Evolutionary conservation across 305 asterid species (phyloP).

Genomic region (Striga hermonthica): DNA sequence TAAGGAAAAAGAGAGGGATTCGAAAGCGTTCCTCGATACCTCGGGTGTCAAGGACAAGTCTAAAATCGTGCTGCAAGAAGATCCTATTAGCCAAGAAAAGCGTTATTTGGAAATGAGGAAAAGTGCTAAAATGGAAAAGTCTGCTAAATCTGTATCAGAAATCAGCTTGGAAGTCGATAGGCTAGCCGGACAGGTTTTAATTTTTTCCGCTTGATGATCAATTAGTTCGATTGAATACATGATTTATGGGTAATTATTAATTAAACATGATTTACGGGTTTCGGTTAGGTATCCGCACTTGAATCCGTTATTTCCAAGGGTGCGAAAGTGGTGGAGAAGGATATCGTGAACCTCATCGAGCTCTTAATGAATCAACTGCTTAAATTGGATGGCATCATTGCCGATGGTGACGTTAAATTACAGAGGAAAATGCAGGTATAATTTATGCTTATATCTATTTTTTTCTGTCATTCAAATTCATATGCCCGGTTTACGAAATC

Average conservation of each 20-base stretch:
- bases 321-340: constrained; percentile 67
- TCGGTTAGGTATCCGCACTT: constrained; percentile 58
- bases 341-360: constrained; percentile 55
- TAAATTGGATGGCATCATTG: constrained; percentile 62
- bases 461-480: not conserved
- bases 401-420: constrained; percentile 66
- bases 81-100: constrained; percentile 75
- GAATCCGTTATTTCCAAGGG: constrained; percentile 67
- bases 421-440: constrained; percentile 84
- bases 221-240: not conserved
- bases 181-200: constrained; percentile 63
- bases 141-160: constrained; percentile 59
- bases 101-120: constrained; percentile 66
- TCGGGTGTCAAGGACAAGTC: constrained; percentile 84
- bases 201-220: not conserved
- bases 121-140: constrained; percentile 64
- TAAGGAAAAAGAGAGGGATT: constrained; percentile 86
- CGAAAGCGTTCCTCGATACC: constrained; percentile 66
- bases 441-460: not conserved
- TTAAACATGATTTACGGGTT: not conserved
- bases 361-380: constrained; percentile 75
- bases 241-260: not conserved
- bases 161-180: constrained; percentile 77
- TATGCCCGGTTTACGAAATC: not conserved
- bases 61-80: constrained; percentile 72